Evolutionary conservation across 169 alveolate genomes (phyloP).

Genomic region (Condylostoma magnum): DNA sequence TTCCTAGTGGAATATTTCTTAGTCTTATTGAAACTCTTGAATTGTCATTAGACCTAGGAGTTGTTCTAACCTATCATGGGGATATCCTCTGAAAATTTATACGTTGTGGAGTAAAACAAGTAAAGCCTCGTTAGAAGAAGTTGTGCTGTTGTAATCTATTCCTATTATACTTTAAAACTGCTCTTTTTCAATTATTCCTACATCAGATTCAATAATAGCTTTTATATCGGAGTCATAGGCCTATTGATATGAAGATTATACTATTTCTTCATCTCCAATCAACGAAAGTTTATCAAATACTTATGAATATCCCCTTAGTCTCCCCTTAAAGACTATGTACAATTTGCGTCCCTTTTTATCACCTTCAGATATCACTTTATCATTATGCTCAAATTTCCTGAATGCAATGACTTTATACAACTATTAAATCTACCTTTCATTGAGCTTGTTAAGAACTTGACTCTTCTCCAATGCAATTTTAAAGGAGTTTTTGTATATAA

Average conservation of each 20-base stretch:
- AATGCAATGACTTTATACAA: neutral
- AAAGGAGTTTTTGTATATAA: slow-evolving; percentile 2
- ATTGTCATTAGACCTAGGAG: neutral
- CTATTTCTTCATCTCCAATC: neutral
- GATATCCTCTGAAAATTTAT: neutral
- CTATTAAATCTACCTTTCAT: neutral
- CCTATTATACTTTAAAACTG: neutral
- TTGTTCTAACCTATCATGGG: neutral
- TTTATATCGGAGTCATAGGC: neutral
- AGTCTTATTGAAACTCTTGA: neutral
- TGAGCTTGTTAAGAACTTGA: neutral
- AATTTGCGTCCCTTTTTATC: neutral
- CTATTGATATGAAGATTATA: neutral
- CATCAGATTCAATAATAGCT: too few species aligned
- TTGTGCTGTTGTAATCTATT: neutral
- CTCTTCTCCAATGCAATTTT: slow-evolving; percentile 6
- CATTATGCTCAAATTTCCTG: neutral
- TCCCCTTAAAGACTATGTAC: neutral
- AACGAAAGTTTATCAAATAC: neutral
- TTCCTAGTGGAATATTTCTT: neutral
- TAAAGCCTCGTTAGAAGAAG: neutral
- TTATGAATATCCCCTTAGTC: neutral
- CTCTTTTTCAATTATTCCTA: too few species aligned
- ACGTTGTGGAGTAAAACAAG: neutral
- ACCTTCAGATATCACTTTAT: neutral